Evolutionary conservation across 495 filamentous ascomycete genomes (phyloP).

Genomic region (Penicillium nucicola): DNA sequence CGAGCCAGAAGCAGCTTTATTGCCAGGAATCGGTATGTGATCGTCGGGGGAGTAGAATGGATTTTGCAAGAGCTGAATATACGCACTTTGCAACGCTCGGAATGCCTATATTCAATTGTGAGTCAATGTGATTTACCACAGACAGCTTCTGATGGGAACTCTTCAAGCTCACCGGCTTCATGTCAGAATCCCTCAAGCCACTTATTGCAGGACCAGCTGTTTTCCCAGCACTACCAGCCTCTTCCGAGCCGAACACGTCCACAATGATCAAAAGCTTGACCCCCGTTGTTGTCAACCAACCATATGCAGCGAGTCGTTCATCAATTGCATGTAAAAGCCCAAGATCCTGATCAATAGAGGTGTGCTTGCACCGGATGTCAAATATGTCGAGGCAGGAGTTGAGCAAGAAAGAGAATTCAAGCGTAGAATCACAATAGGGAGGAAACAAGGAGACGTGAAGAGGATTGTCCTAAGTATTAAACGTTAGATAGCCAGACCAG

Average conservation of each 20-base stretch:
- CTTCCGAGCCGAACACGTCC: slow-evolving; percentile 69
- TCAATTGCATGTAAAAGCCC: slow-evolving; percentile 90
- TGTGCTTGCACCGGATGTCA: slow-evolving; percentile 69
- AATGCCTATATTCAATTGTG: slow-evolving; percentile 62
- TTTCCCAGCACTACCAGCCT: slow-evolving; percentile 18
- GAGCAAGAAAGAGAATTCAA: slow-evolving; percentile 89
- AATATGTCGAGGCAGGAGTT: slow-evolving; percentile 92
- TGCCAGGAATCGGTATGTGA: slow-evolving; percentile 51
- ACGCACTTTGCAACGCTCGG: slow-evolving; percentile 83
- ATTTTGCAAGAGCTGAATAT: slow-evolving; percentile 85
- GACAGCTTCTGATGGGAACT: neutral
- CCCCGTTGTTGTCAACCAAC: slow-evolving; percentile 96
- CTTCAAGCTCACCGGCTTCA: slow-evolving; percentile 63
- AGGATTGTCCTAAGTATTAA: slow-evolving; percentile 74
- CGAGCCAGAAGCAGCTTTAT: slow-evolving; percentile 26
- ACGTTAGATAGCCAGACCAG: slow-evolving; percentile 7
- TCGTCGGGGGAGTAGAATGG: slow-evolving; percentile 94
- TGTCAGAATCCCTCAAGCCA: slow-evolving; percentile 73
- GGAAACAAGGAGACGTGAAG: slow-evolving; percentile 91
- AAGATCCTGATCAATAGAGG: slow-evolving; percentile 72
- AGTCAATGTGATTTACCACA: slow-evolving; percentile 1
- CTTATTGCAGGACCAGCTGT: slow-evolving; percentile 37
- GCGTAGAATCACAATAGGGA: slow-evolving; percentile 56
- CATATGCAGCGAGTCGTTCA: slow-evolving; percentile 87
- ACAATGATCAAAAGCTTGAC: slow-evolving; percentile 84